Evolutionary conservation across 805 yeast species (phyloP), one percentile per base, ranked within the genome.

Genomic region (Kregervanrija fluxuum): DNA sequence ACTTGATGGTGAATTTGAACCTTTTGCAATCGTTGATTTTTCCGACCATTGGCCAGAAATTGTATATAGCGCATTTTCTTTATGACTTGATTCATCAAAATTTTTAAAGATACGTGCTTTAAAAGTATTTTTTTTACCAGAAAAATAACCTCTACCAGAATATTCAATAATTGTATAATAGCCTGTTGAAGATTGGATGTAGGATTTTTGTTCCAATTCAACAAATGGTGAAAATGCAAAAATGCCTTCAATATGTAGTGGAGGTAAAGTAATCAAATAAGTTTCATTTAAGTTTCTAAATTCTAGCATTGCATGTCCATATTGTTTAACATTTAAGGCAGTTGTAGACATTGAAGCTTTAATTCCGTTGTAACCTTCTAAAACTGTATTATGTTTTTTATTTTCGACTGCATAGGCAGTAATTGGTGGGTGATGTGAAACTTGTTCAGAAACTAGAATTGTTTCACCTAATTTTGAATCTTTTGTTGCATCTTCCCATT

Each of bases 401-500:
- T 89, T 89, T 57, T 77, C 68, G 45, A 93, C 76, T 37, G 89
- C 77, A 61, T 89, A 93, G 6, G 93, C 97, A n/a, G 98, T 90
- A 33, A 85, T 82, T 22, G 99, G 98, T 13, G 99, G 99, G 64
- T 93, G 99, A 67, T 93, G 99, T 49, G 90, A 81, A 11, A 93
- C 97, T 67, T 93, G 99, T 66, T 93, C 99, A 51, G 90, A 79
- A 44, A 88, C 59, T 41, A 91, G 70, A 11, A 79, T 66, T 22
- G 96, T 85, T 49, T 86, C 95, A 36, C 95, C 96, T 12, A 77
- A 64, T 44, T 67, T 70, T 10, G 69, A 64, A 37, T 73, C 75
- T 12, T 58, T 50, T 28, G 77, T 60, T 40, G 61, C 59, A 52
- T 80, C 87, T 3, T 66, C 67, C 95, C 97, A 89, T 57, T 83